Evolutionary conservation across 164 flowering plant species (phyloP).

Genomic region (Warburgia ugandensis): DNA sequence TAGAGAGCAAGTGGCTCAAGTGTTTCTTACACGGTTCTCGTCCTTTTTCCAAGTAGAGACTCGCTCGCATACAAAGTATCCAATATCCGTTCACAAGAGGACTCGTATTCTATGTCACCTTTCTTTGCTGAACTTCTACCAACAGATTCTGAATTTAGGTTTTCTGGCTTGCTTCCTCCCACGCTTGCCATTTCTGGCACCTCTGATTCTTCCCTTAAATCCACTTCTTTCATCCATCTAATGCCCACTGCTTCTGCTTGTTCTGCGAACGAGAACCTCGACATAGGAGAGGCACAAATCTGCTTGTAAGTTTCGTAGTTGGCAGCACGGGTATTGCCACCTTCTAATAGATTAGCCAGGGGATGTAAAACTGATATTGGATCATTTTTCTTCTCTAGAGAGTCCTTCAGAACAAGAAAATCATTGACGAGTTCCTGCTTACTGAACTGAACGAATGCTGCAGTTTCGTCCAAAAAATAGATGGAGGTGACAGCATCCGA

Average conservation of each 20-base stretch:
- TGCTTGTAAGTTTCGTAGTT: slow-evolving; percentile 63
- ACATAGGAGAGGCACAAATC: slow-evolving; percentile 60
- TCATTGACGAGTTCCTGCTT: slow-evolving; percentile 46
- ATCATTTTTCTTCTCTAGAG: slow-evolving; percentile 38
- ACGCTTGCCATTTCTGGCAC: slow-evolving; percentile 1
- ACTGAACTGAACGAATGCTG: slow-evolving; percentile 72
- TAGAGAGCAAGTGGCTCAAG: too few species aligned
- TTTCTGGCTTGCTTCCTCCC: slow-evolving; percentile 1
- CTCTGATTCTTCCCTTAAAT: slow-evolving; percentile 8
- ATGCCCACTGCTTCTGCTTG: slow-evolving; percentile 64
- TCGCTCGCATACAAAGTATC: slow-evolving; percentile 18
- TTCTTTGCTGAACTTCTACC: background rate
- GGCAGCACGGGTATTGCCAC: slow-evolving; percentile 56
- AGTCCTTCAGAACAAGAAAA: slow-evolving; percentile 55
- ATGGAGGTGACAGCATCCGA: slow-evolving; percentile 39
- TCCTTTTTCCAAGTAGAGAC: slow-evolving; percentile 7
- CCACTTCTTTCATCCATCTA: slow-evolving; percentile 26
- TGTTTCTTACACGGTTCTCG: slow-evolving; percentile 6
- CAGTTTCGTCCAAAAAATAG: slow-evolving; percentile 62
- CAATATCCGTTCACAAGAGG: slow-evolving; percentile 16
- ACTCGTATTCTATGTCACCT: slow-evolving; percentile 4
- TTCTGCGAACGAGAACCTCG: slow-evolving; percentile 58
- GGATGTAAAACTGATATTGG: slow-evolving; percentile 71
- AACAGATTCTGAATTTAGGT: slow-evolving; percentile 4
- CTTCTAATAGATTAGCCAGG: slow-evolving; percentile 54